Base-by-base conservation (phyloP, 352 stramenopile species). In the Thalassiosira exigua region DNA sequence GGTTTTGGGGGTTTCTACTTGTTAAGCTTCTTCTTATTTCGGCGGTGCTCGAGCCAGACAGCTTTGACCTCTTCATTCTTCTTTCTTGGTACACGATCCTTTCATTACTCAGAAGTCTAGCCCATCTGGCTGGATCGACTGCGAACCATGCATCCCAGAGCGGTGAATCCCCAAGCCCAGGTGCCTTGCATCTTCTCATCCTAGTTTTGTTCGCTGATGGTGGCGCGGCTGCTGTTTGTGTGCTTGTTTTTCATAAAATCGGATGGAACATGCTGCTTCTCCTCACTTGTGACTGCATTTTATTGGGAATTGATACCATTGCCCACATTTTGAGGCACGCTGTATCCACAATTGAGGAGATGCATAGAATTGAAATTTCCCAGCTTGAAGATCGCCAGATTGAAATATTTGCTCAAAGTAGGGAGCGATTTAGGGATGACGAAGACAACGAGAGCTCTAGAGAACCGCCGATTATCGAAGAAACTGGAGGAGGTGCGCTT, bases 21-120 rank as follows among this genome's bases (percentile, higher is more conserved):
- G 91, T 91, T 61, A 93, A 93, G 54, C 71, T 93, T 17, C 59
- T 93, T 3, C 52, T 93, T 1, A 81, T 91, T n/a, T 84, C 77
- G 1, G 75, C 83, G 7, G 83, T 91, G 12, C 59, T 91, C 36
- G 69, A 78, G 67, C 80, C 85, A 17, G 83, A 90, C 39, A 85
- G 68, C 2, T 27, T 87, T 4, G 85, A 93, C 67, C 62, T 91
- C 14, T 53, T 93, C 46, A 85, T 90, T 33, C 57, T 93, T n/a
- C 57, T 91, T 5, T 70, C 62, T 17, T 93, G 87, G 87, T 93
- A 86, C 62, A 84, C 84, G 14, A 24, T 82, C 2, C 48, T 93
- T 17, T 74, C 79, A 0, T 91, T 90, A 64, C 64, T 93, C 5
- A 71, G 80, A 41, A 86, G 66, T 75, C 56, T 91, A 17, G 66